A percentile compares a stretch with the other conserved stretches of the same genome.
phyloP scores from a whole-genome alignment of 257 asterid species.

The Nemophila menziesii region DNA sequence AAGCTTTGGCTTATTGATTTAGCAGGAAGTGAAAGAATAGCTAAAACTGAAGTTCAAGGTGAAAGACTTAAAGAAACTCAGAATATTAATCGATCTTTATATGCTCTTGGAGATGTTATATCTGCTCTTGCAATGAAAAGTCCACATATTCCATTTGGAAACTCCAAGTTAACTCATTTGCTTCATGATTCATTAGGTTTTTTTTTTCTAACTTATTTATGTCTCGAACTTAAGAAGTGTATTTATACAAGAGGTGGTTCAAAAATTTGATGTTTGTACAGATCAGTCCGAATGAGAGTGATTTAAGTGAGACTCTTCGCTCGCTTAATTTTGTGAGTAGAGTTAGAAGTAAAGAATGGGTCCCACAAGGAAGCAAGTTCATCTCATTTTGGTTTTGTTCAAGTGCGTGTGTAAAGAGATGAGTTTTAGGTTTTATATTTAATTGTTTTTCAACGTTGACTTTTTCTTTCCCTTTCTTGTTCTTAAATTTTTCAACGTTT shows the following conservation, averaged over 20 bases:
- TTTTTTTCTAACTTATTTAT: not conserved
- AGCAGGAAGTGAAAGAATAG: conserved; percentile 94
- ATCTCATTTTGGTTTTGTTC: too few species aligned
- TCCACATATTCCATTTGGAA: conserved; percentile 92
- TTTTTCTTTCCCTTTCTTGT: too few species aligned
- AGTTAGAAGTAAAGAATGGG: conserved; percentile 93
- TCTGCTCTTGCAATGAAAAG: conserved; percentile 85
- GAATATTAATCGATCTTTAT: conserved; percentile 82
- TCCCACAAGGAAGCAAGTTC: conserved; percentile 88
- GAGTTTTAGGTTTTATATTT: too few species aligned
- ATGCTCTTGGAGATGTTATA: conserved; percentile 95
- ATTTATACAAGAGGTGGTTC: conserved; percentile 75
- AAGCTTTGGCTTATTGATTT: conserved; percentile 89
- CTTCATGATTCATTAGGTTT: conserved; percentile 97
- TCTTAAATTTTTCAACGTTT: too few species aligned
- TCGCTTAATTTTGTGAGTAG: conserved; percentile 90
- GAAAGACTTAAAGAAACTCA: conserved; percentile 89
- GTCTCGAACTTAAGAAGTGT: not conserved
- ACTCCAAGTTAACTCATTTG: conserved; percentile 95
- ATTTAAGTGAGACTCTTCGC: conserved; percentile 79
- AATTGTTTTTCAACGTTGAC: too few species aligned
- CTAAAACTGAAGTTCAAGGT: conserved; percentile 89
- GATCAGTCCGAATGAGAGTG: conserved; percentile 88
- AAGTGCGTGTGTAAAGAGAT: too few species aligned
- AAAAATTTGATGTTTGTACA: conserved; percentile 90